These are phyloP conservation scores for Schwanniomyces etchellsii DNA, from an alignment of 1,139 yeast species.

Conservation along the genomic window DNA sequence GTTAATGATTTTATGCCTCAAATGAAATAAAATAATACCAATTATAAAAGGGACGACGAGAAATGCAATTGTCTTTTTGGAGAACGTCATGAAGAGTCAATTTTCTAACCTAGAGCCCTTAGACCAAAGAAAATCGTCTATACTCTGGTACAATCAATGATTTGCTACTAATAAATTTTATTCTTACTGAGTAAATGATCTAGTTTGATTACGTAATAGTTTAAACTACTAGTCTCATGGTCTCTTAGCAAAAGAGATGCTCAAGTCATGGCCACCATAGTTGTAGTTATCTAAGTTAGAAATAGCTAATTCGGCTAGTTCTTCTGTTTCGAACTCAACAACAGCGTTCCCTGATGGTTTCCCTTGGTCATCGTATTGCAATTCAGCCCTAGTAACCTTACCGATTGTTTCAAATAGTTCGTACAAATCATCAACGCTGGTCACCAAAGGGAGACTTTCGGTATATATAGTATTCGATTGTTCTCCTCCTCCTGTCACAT, in stretches of 20 bases:
- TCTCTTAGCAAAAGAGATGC: slow-evolving; percentile 55
- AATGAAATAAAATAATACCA: slow-evolving; percentile 15
- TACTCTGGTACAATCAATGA: too few relatives aligned
- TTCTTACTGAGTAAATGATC: too few relatives aligned
- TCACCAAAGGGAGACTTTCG: slow-evolving; percentile 81
- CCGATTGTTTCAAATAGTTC: slow-evolving; percentile 89
- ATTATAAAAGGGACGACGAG: too few relatives aligned
- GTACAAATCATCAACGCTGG: slow-evolving; percentile 76
- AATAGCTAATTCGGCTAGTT: slow-evolving; percentile 71
- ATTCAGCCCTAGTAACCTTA: slow-evolving; percentile 68
- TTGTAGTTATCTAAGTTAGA: slow-evolving; percentile 69
- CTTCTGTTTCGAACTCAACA: slow-evolving; percentile 66
- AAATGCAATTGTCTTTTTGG: too few relatives aligned
- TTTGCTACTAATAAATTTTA: too few relatives aligned
- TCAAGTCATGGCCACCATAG: slow-evolving; percentile 77
- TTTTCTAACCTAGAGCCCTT: too few relatives aligned
- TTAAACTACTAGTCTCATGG: too few relatives aligned
- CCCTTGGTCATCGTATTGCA: slow-evolving; percentile 61
- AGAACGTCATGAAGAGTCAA: too few relatives aligned
- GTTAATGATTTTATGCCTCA: slow-evolving; percentile 19
- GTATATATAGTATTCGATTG: slow-evolving; percentile 63
- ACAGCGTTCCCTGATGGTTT: slow-evolving; percentile 81
- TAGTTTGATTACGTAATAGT: too few relatives aligned
- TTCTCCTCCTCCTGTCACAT: slow-evolving; percentile 62
- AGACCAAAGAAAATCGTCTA: too few relatives aligned